Percentiles rank a stretch among this genome's conserved stretches.
Conservation (phyloP, 371 early-diverging fungal species). For the Mortierella polycephala region DNA sequence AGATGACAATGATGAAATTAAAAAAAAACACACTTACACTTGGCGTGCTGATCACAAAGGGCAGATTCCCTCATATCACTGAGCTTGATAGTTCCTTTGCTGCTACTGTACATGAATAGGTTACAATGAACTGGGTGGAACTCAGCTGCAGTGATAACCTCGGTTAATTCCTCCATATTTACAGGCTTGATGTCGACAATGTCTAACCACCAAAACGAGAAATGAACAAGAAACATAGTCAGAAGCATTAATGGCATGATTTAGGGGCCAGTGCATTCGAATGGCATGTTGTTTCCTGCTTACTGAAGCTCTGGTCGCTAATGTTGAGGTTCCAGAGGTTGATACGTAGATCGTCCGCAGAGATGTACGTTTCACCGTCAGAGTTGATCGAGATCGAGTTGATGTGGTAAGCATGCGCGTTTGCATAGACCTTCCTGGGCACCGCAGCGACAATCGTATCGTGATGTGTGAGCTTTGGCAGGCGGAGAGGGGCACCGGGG, state of each 20-base stretch:
- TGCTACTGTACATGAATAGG: slow-evolving; percentile 97
- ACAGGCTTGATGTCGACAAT: slow-evolving; percentile 99
- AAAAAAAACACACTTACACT: slow-evolving; percentile 65
- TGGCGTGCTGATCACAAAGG: slow-evolving; percentile 93
- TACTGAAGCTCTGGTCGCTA: slow-evolving; percentile 97
- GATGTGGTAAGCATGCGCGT: slow-evolving; percentile 99
- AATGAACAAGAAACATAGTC: no score
- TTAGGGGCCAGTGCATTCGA: no score
- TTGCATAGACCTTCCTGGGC: slow-evolving; percentile 94
- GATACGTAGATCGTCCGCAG: slow-evolving; percentile 98
- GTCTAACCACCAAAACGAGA: slow-evolving; percentile 60
- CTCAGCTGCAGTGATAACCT: slow-evolving; percentile 99
- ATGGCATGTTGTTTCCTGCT: neutral
- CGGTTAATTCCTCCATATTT: slow-evolving; percentile 98
- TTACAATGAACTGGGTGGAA: slow-evolving; percentile 97
- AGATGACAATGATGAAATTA: neutral
- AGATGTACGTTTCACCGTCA: slow-evolving; percentile 96
- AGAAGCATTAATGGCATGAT: no score
- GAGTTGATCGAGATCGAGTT: slow-evolving; percentile 99
- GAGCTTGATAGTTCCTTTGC: slow-evolving; percentile 97
- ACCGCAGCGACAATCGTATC: slow-evolving; percentile 96
- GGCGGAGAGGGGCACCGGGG: slow-evolving; percentile 63
- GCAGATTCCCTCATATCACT: slow-evolving; percentile 97
- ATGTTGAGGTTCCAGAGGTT: slow-evolving; percentile 98
- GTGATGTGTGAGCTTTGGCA: slow-evolving; percentile 90